These are phyloP conservation scores for Zygosaccharomyces pseudobailii DNA, from an alignment of 1,139 yeast species.

Conservation along the genomic window DNA sequence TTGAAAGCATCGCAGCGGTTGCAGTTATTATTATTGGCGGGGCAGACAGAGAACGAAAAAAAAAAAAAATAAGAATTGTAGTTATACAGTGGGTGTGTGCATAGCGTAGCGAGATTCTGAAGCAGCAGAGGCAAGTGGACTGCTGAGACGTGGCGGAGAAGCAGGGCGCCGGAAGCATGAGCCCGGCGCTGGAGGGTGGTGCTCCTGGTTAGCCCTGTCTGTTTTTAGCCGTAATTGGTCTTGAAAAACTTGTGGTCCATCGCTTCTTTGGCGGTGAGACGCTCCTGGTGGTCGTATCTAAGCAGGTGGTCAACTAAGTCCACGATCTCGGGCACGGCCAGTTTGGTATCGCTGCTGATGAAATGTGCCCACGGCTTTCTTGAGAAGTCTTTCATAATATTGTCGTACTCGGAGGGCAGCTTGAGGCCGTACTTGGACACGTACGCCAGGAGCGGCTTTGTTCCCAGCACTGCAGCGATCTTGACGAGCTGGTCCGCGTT, in stretches of 20 bases:
- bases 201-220: background rate
- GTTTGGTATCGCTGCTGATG: constrained; percentile 48
- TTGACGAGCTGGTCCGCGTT: constrained; percentile 77
- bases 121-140: too few relatives aligned
- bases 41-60: background rate
- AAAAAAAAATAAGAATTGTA: background rate
- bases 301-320: constrained; percentile 63
- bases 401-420: constrained; percentile 63
- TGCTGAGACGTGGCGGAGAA: too few relatives aligned
- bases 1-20: background rate
- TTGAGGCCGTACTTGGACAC: constrained; percentile 56
- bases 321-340: constrained; percentile 57
- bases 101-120: background rate
- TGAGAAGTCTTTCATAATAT: constrained; percentile 58
- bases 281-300: constrained; percentile 66
- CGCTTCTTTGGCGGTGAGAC: constrained; percentile 74
- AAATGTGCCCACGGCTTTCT: constrained; percentile 66
- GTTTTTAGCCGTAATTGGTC: constrained; percentile 17
- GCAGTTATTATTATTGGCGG: background rate
- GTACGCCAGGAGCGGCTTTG: constrained; percentile 59
- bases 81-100: background rate
- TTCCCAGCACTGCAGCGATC: constrained; percentile 71
- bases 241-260: constrained; percentile 54
- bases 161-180: background rate
- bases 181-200: too few relatives aligned